phyloP scores from a whole-genome alignment of 257 asterid genomes.

The Solanum microdontum region DNA sequence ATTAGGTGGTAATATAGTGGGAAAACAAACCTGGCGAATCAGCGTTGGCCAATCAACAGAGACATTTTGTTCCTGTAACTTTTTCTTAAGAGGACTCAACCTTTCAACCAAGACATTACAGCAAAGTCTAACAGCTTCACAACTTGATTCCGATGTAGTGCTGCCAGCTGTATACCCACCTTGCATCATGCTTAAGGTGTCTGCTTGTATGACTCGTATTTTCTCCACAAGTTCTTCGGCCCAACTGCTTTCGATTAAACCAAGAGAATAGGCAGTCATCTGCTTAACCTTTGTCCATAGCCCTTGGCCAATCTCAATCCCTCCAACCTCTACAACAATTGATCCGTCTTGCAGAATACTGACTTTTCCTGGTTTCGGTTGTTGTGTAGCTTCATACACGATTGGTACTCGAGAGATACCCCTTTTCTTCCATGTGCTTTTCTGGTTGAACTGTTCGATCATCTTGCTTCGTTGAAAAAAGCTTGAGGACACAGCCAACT shows the following conservation, averaged over 20 bases:
- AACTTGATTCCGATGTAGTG: constrained; percentile 75
- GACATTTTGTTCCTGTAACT: constrained; percentile 39
- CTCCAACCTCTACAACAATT: constrained; percentile 68
- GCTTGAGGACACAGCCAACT: constrained; percentile 31
- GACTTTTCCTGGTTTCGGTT: constrained; percentile 53
- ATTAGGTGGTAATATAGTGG: background rate
- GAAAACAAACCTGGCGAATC: constrained; percentile 36
- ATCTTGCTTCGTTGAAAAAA: constrained; percentile 17
- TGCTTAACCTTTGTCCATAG: constrained; percentile 71
- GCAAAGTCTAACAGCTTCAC: constrained; percentile 65
- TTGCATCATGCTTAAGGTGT: constrained; percentile 58
- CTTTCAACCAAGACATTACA: constrained; percentile 54
- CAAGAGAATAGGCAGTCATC: constrained; percentile 48
- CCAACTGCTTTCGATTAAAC: constrained; percentile 38
- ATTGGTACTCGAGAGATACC: constrained; percentile 68
- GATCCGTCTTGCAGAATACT: constrained; percentile 65
- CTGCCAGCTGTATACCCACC: constrained; percentile 65
- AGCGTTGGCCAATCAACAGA: constrained; percentile 45
- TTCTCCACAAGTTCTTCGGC: constrained; percentile 39
- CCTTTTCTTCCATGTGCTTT: constrained; percentile 40
- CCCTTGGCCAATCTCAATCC: constrained; percentile 77
- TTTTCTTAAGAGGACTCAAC: constrained; percentile 28
- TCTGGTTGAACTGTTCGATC: constrained; percentile 30
- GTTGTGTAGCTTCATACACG: constrained; percentile 18
- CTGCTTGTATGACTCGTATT: constrained; percentile 60